Base-by-base conservation (phyloP, 2,329 filamentous ascomycete species). In the Pyrenophora seminiperda region DNA sequence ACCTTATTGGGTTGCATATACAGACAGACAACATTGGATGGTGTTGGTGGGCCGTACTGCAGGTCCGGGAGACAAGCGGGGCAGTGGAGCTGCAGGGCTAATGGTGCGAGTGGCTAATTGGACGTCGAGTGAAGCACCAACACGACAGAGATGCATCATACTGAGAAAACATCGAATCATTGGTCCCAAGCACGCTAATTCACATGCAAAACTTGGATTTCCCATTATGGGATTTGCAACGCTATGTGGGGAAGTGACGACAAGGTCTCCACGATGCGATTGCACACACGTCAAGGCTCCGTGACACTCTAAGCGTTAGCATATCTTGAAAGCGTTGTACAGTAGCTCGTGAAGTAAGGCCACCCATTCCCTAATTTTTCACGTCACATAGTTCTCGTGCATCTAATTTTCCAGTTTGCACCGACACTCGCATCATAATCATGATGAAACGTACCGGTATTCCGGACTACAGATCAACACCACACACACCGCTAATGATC, bases 1-100 rank as follows among this genome's bases (percentile, higher is more conserved):
- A 29, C 34, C 34, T 47, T 38, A 42, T 40, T 39, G 38, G 43
- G 46, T 37, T 49, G 32, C 42, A 46, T 36, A 37, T 29, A 32
- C 37, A 19, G 24, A 20, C n/a, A 29, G 19, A 13, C 2, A 19
- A 19, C 18, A 24, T 30, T 29, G 20, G 29, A n/a, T 7, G 18
- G 17, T 29, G 41, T 45, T 29, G 27, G 31, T 47, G 33, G 3
- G 10, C 41, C 42, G 9, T 19, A 17, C 19, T 19, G 15, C 24
- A 29, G 20, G 5, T 27, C 38, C 18, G n/a, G 48, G 19, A 11
- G 48, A 27, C 37, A 42, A 39, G 48, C 31, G 43, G 48, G 48
- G 38, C 24, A 13, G 43, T 37, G 32, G 43, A 22, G 10, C 17
- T 33, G 22, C 43, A 42, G 33, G 37, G 32, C 27, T 38, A 17